Conservation (phyloP, 495 filamentous ascomycete genomes). For the Clohesyomyces aquaticus region DNA sequence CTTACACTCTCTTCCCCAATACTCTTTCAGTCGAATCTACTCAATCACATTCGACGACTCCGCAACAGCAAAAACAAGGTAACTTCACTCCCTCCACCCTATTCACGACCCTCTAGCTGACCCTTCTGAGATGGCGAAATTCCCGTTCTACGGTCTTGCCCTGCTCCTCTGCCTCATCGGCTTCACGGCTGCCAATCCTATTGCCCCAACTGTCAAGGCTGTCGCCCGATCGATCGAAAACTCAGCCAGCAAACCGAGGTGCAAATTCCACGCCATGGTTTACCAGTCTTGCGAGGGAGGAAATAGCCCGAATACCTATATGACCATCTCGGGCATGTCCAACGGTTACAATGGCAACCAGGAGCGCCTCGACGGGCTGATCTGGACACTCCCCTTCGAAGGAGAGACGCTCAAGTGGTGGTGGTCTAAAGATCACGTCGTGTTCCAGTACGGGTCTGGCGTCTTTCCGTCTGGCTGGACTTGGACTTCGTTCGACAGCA, state of each 20-base stretch:
- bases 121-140: no score
- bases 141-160: no score
- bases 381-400: background rate
- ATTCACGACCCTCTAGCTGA: no score
- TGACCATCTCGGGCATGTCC: background rate
- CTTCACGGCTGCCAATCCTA: background rate
- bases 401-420: background rate
- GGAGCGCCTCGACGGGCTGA: background rate
- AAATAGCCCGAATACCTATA: background rate
- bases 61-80: no score
- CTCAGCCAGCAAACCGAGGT: background rate
- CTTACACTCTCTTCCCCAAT: no score
- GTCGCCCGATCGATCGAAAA: background rate
- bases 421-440: background rate
- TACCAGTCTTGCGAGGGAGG: background rate
- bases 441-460: background rate
- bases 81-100: no score
- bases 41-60: no score
- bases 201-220: background rate
- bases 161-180: no score
- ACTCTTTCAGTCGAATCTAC: no score
- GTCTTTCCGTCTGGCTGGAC: background rate
- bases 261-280: background rate
- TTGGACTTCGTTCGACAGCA: background rate
- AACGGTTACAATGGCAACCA: background rate